phyloP scores from a whole-genome alignment of 495 filamentous ascomycete genomes.

The Aspergillus sclerotioniger region DNA sequence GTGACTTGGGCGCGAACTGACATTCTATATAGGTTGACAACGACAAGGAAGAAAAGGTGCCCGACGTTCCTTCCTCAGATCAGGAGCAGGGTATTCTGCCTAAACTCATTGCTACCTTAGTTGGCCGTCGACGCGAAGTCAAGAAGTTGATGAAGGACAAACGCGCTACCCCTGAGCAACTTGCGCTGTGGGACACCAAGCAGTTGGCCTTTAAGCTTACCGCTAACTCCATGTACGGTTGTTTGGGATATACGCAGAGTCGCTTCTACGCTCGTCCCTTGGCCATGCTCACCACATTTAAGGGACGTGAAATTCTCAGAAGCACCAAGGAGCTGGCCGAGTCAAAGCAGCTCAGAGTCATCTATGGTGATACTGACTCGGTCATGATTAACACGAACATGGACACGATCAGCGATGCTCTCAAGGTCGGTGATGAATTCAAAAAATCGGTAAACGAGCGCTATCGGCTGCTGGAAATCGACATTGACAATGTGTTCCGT shows the following conservation, averaged over 20 bases:
- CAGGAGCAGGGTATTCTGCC: constrained; percentile 81
- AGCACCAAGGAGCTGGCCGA: constrained; percentile 95
- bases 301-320: constrained; percentile 94
- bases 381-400: constrained; percentile 99
- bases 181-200: constrained; percentile 96
- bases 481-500: constrained; percentile 97
- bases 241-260: constrained; percentile 91
- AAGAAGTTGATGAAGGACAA: constrained; percentile 97
- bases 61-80: constrained; percentile 66
- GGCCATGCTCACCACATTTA: constrained; percentile 93
- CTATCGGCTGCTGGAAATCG: constrained; percentile 89
- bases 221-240: constrained; percentile 99
- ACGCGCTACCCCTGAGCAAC: constrained; percentile 76
- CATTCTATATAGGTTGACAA: constrained; percentile 60
- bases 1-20: constrained; percentile 13
- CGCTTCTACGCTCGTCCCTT: constrained; percentile 95
- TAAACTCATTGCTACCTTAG: constrained; percentile 83
- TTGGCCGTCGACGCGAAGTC: constrained; percentile 81
- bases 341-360: constrained; percentile 81
- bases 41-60: constrained; percentile 70
- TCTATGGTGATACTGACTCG: constrained; percentile 98
- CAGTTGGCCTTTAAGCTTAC: constrained; percentile 95
- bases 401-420: constrained; percentile 84
- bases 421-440: constrained; percentile 83
- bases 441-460: constrained; percentile 81